Evolutionary conservation across 2,329 filamentous ascomycete genomes (phyloP).

Genomic region (Huntiella savannae): DNA sequence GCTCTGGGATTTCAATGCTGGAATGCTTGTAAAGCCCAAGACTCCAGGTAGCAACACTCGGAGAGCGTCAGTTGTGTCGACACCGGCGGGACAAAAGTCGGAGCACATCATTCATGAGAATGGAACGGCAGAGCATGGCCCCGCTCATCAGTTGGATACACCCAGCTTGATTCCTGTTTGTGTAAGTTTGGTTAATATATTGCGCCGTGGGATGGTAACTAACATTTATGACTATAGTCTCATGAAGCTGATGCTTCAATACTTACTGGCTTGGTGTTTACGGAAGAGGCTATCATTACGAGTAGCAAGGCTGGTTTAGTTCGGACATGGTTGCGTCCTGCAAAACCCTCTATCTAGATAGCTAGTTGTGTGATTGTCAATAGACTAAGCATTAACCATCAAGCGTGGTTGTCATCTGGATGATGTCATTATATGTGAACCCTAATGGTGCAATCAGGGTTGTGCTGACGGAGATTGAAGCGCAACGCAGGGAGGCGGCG

Average conservation of each 20-base stretch:
- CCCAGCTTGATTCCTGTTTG: slow-evolving; percentile 10
- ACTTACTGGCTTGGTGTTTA: slow-evolving; percentile 33
- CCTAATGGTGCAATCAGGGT: too few species aligned
- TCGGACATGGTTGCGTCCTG: slow-evolving; percentile 52
- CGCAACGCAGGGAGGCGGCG: too few species aligned
- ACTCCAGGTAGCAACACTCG: slow-evolving; percentile 31
- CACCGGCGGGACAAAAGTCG: slow-evolving; percentile 21
- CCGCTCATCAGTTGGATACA: slow-evolving; percentile 3
- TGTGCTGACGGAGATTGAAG: too few species aligned
- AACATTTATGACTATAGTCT: slow-evolving; percentile 38
- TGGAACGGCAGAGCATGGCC: slow-evolving; percentile 10
- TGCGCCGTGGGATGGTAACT: slow-evolving; percentile 17
- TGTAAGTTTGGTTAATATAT: slow-evolving; percentile 14
- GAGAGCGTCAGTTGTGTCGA: slow-evolving; percentile 31
- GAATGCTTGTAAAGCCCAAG: slow-evolving; percentile 86
- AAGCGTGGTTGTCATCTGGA: too few species aligned
- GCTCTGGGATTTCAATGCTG: slow-evolving; percentile 93
- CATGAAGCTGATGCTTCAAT: slow-evolving; percentile 7
- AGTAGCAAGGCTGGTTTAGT: slow-evolving; percentile 74
- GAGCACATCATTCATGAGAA: slow-evolving; percentile 9
- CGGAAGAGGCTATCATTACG: slow-evolving; percentile 80
- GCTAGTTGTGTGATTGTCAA: too few species aligned
- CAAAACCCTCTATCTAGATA: slow-evolving; percentile 9
- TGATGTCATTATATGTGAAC: too few species aligned
- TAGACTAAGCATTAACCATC: too few species aligned